Evolutionary conservation across 192 early-diverging fungal genomes (phyloP).

Genomic region (Coemansia sp.): DNA sequence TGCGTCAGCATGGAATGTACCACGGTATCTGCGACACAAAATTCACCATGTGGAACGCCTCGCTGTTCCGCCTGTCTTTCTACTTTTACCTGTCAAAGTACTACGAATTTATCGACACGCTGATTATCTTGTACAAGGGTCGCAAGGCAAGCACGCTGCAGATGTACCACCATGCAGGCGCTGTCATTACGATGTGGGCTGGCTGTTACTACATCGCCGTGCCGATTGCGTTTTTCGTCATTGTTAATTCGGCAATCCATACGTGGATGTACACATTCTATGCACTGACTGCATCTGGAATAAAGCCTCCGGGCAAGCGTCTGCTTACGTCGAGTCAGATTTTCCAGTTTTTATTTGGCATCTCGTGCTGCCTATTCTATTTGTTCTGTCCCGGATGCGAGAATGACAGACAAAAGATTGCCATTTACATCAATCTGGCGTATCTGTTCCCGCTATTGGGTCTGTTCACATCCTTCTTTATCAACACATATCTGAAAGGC

Average conservation of each 20-base stretch:
- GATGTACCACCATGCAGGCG: constrained; percentile 86
- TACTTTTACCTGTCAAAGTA: constrained; percentile 88
- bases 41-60: constrained; percentile 64
- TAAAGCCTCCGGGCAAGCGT: constrained; percentile 75
- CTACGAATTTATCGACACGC: constrained; percentile 86
- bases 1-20: constrained; percentile 53
- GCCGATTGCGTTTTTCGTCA: constrained; percentile 82
- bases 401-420: constrained; percentile 59
- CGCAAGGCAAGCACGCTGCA: constrained; percentile 70
- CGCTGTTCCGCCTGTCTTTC: constrained; percentile 73
- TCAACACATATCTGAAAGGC: constrained; percentile 58
- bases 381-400: constrained; percentile 64
- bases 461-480: constrained; percentile 79
- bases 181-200: constrained; percentile 87
- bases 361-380: constrained; percentile 63
- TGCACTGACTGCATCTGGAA: constrained; percentile 65
- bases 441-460: constrained; percentile 77
- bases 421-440: constrained; percentile 65
- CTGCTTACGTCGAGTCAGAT: constrained; percentile 84
- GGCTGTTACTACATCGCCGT: constrained; percentile 72
- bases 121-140: constrained; percentile 80
- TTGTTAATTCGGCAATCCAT: constrained; percentile 80
- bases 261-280: constrained; percentile 89
- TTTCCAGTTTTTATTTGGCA: constrained; percentile 79
- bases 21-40: constrained; percentile 69